Percentiles rank a stretch among this genome's conserved stretches.
These are phyloP conservation scores for Deakozyma indianensis DNA, from an alignment of 805 yeast genomes.

Conservation along the genomic window DNA sequence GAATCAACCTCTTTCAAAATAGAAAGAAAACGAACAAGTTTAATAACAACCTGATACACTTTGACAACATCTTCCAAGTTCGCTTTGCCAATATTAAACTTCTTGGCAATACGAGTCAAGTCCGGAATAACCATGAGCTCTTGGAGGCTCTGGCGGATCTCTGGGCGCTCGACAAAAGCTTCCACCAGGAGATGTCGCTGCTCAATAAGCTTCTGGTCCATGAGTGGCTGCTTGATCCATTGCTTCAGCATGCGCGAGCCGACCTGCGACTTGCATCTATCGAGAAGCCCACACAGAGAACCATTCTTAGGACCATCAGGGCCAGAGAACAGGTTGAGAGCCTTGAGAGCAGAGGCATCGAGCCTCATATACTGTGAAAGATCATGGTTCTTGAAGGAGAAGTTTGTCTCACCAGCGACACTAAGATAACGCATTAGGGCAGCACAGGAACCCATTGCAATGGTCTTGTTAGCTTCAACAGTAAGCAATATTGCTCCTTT, in stretches of 20 bases:
- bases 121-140: slow-evolving; percentile 72
- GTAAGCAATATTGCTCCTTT: slow-evolving; percentile 24
- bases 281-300: slow-evolving; percentile 71
- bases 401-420: slow-evolving; percentile 37
- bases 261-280: slow-evolving; percentile 78
- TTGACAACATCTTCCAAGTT: slow-evolving; percentile 80
- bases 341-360: slow-evolving; percentile 80
- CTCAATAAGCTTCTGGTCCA: slow-evolving; percentile 42
- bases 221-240: slow-evolving; percentile 93
- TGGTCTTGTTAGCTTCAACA: slow-evolving; percentile 29
- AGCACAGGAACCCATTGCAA: slow-evolving; percentile 48
- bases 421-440: slow-evolving; percentile 60
- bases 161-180: slow-evolving; percentile 39
- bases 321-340: slow-evolving; percentile 59
- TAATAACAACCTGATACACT: slow-evolving; percentile 63
- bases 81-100: slow-evolving; percentile 39
- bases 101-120: slow-evolving; percentile 58
- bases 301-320: slow-evolving; percentile 32
- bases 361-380: slow-evolving; percentile 75
- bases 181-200: slow-evolving; percentile 68
- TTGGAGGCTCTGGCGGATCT: slow-evolving; percentile 52
- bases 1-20: slow-evolving; percentile 32
- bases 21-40: slow-evolving; percentile 54
- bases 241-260: slow-evolving; percentile 80
- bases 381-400: slow-evolving; percentile 48